These are phyloP conservation scores for Blastobotrys persicus DNA, from an alignment of 1,139 yeast species.

Conservation along the genomic window DNA sequence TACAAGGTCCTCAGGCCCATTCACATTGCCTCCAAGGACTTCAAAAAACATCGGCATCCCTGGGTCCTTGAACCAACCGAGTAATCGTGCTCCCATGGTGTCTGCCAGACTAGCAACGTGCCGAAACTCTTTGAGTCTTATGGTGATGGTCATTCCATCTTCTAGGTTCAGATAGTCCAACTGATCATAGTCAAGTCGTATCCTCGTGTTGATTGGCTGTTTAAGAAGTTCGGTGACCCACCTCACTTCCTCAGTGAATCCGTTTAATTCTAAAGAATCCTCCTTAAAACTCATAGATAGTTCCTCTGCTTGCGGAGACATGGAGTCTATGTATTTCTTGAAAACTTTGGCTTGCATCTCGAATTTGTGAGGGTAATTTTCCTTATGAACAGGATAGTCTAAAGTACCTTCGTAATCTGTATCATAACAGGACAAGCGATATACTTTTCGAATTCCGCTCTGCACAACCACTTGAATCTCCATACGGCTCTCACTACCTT, in stretches of 20 bases:
- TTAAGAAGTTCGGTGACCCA: slow-evolving; percentile 30
- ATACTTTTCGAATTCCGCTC: slow-evolving; percentile 31
- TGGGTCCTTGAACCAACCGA: slow-evolving; percentile 24
- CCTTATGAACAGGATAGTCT: slow-evolving; percentile 25
- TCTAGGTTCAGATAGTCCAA: slow-evolving; percentile 28
- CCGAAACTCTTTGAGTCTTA: slow-evolving; percentile 35
- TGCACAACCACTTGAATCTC: slow-evolving; percentile 22
- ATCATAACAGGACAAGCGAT: slow-evolving; percentile 29
- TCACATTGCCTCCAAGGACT: slow-evolving; percentile 14
- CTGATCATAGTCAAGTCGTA: slow-evolving; percentile 25
- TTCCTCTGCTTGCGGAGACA: slow-evolving; percentile 34
- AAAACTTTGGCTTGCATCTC: slow-evolving; percentile 28
- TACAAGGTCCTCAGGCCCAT: slow-evolving; percentile 1
- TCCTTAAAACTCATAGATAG: slow-evolving; percentile 27
- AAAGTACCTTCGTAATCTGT: slow-evolving; percentile 22
- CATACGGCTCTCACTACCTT: slow-evolving; percentile 15
- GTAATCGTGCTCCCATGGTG: slow-evolving; percentile 13
- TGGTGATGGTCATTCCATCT: slow-evolving; percentile 24
- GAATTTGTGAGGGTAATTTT: slow-evolving; percentile 24
- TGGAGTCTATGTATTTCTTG: slow-evolving; percentile 31
- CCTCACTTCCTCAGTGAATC: slow-evolving; percentile 30
- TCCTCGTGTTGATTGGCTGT: slow-evolving; percentile 33
- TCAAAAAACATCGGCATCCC: slow-evolving; percentile 30
- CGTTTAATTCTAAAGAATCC: slow-evolving; percentile 26
- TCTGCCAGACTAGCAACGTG: slow-evolving; percentile 27